Percentiles rank a stretch among this genome's conserved stretches.
phyloP scores from a whole-genome alignment of 768 basidiomycete genomes.

The Tylopilus subfusipes region DNA sequence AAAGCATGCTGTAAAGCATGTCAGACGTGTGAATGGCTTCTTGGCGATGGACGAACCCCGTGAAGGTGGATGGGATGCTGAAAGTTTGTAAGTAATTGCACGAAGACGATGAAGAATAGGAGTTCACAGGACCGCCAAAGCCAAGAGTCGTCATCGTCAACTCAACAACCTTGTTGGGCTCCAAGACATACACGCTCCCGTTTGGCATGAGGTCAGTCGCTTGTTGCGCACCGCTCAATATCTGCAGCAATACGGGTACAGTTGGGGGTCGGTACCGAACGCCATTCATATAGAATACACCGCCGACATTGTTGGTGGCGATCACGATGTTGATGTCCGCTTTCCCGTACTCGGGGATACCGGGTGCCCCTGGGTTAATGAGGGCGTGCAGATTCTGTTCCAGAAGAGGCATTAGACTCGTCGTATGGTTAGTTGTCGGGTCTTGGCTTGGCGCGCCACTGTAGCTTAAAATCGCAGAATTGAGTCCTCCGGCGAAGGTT shows the following conservation, averaged over 20 bases:
- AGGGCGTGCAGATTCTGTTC: neutral
- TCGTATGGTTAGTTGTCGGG: neutral
- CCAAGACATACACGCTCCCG: conserved; percentile 23
- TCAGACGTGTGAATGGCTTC: neutral
- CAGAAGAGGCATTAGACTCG: neutral
- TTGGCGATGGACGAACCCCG: conserved; percentile 8
- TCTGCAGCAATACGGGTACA: neutral
- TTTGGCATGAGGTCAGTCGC: conserved; percentile 28
- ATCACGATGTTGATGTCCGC: neutral
- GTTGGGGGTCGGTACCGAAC: neutral
- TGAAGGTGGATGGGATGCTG: conserved; percentile 32
- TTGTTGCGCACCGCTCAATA: conserved; percentile 33
- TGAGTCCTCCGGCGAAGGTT: neutral
- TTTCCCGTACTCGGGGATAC: neutral
- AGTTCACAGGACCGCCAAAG: conserved; percentile 24
- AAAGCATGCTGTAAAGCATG: conserved; percentile 31
- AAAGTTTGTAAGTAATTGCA: neutral
- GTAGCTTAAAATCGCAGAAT: neutral
- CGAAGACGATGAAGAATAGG: neutral
- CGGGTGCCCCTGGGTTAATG: neutral
- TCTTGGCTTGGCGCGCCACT: neutral
- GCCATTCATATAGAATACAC: neutral
- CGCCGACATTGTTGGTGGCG: neutral
- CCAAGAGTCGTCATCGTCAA: conserved; percentile 6
- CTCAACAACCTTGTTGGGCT: conserved; percentile 29